Evolutionary conservation across 1,284 basidiomycete species (phyloP).

Genomic region (Ganoderma boninense): DNA sequence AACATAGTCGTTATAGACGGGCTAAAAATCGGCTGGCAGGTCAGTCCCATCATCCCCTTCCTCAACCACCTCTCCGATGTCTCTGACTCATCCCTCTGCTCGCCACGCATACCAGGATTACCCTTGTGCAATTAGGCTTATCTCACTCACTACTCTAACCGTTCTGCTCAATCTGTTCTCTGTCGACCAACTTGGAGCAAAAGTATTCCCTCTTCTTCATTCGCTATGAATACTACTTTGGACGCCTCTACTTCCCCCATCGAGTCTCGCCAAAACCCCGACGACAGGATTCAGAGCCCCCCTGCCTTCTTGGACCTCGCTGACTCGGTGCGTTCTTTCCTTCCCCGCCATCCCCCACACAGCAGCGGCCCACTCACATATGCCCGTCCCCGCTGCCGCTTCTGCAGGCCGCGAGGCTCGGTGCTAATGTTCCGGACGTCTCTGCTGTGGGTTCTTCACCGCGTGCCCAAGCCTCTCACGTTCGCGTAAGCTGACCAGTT

Average conservation of each 20-base stretch:
- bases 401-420: constrained; percentile 77
- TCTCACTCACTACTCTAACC: constrained; percentile 59
- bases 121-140: constrained; percentile 74
- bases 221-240: constrained; percentile 73
- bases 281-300: constrained; percentile 82
- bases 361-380: constrained; percentile 24
- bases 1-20: constrained; percentile 82
- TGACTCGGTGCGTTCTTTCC: constrained; percentile 73
- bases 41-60: constrained; percentile 40
- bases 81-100: constrained; percentile 14
- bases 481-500: constrained; percentile 25
- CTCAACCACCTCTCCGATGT: constrained; percentile 34
- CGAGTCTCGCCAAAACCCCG: constrained; percentile 71
- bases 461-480: constrained; percentile 4
- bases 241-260: constrained; percentile 73
- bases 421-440: constrained; percentile 83
- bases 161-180: constrained; percentile 61
- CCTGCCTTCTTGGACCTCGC: constrained; percentile 90
- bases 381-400: constrained; percentile 26
- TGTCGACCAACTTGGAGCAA: constrained; percentile 62
- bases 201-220: constrained; percentile 55
- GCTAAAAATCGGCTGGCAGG: constrained; percentile 79
- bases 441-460: constrained; percentile 67
- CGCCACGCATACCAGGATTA: constrained; percentile 52
- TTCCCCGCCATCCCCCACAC: constrained; percentile 13